Base-by-base conservation (phyloP, 345 rosid species). In the Gossypium bickii region DNA sequence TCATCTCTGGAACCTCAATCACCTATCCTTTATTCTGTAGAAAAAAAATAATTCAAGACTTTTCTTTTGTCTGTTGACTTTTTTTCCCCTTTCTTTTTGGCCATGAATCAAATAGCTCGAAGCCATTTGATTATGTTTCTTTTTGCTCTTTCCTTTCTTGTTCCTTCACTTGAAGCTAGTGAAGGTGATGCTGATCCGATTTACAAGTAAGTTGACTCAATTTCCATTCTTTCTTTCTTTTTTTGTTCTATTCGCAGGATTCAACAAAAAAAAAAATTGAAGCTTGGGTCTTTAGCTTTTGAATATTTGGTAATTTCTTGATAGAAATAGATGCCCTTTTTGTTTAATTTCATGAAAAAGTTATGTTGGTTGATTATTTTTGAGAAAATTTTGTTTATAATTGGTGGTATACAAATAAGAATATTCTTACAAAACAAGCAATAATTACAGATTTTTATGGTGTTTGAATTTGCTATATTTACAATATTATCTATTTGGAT, bases 101-200 rank as follows among this genome's bases (percentile, higher is more conserved):
- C 57, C 56, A 16, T 34, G 80, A 82, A 74, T 74, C 80, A 60
- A 18, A 89, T 85, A 85, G 77, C 82, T 80, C 70, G 58, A 61
- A 53, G 70, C 55, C 67, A 78, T 57, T 73, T 80, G 84, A 77
- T 83, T 79, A 51, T 83, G 80, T 82, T 89, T 71, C 9, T 77
- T 69, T 24, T 79, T 67, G 69, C 83, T 25, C 72, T 65, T 45
- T 52, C 53, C 58, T 80, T 61, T 58, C 75, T 90, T 58, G 71
- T 80, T 38, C 76, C 81, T 27, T 48, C 70, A 20, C 80, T 89
- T 11, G 66, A 86, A 78, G 93, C 95, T 6, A 92, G 89, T 58
- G 85, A 82, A 16, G 98, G 98, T 66, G 98, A 94, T 76, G 79
- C 90, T 77, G 97, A 94, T 92, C 95, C 92, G 82, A 77, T 83